Base-by-base conservation (phyloP, 768 basidiomycete genomes). In the Collybia nuda region DNA sequence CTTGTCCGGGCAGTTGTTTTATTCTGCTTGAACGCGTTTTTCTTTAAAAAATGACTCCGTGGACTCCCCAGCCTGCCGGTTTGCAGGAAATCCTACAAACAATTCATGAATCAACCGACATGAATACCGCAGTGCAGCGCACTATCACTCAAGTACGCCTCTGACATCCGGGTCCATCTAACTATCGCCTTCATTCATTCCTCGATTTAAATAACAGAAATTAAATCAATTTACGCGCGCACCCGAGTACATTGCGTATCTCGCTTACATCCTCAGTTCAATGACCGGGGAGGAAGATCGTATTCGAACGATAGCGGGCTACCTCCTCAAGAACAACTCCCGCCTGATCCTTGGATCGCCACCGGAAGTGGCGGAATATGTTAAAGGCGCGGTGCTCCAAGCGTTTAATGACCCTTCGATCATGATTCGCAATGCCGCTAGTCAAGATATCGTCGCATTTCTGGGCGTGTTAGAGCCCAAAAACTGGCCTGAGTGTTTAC, bases 311-410 rank as follows among this genome's bases (percentile, higher is more conserved):
- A 95, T 98, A 73, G 95, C 96, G 21, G 96, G 96, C 38, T 91
- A 98, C 61, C 78, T 98, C 19, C 84, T 99, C 69, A 99, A 99
- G 84, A 98, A 99, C 70, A 94, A 93, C 62, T 82, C 91, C 39
- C 80, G 85, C 51, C 79, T 88, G 56, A 85, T 94, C 64, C 76
- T 93, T 47, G 78, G 75, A 41, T 80, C 84, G 6, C 73, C 84
- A 19, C 74, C 78, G 15, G 81, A 85, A 41, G 87, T 93, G 18
- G 76, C 80, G 24, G 74, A 81, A 43, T 90, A 85, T 63, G 83
- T 90, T 56, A 90, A 94, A 69, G 72, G 72, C 24, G 81, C 87
- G 40, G 82, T 93, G 24, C 82, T 94, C 5, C 78, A 82, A 56
- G 90, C 90, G 14, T 97, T 98, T 70, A 79, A 74, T 57, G 90